phyloP scores from a whole-genome alignment of 2,329 filamentous ascomycete genomes.

The Fusarium haematococcum region DNA sequence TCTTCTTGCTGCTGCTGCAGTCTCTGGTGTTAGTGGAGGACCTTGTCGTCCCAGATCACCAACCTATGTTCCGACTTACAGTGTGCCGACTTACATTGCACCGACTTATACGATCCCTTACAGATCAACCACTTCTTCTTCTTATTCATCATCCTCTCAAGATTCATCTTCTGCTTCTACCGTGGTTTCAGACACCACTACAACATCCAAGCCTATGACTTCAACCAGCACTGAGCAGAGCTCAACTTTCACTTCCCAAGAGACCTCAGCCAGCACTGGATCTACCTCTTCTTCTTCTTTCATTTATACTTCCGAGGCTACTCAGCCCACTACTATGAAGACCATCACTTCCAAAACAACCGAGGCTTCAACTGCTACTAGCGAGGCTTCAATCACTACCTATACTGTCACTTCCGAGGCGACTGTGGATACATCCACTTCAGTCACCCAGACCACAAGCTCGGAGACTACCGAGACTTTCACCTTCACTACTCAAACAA shows the following conservation, averaged over 20 bases:
- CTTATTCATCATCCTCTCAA: background rate
- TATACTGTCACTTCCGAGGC: background rate
- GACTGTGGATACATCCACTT: background rate
- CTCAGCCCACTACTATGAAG: background rate
- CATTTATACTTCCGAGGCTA: background rate
- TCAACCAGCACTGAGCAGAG: background rate
- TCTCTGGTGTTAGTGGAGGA: slow-evolving; percentile 15
- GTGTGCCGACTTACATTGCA: slow-evolving; percentile 10
- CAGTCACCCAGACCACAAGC: background rate
- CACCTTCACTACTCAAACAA: background rate
- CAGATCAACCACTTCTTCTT: background rate
- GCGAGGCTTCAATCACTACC: slow-evolving; percentile 4
- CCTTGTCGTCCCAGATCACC: slow-evolving; percentile 29
- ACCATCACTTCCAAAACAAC: background rate
- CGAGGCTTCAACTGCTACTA: background rate
- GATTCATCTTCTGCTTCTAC: background rate
- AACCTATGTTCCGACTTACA: slow-evolving; percentile 10
- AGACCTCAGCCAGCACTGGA: background rate
- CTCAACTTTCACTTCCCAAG: slow-evolving; percentile 6
- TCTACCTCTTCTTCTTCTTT: background rate
- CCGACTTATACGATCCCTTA: slow-evolving; percentile 25
- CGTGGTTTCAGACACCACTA: background rate
- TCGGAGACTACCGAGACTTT: background rate
- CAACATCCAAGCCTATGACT: background rate
- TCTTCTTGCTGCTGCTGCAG: slow-evolving; percentile 16